Evolutionary conservation across 306 rosid genomes (phyloP), one percentile per base, ranked within the genome.

Genomic region (Carpinus viminea): DNA sequence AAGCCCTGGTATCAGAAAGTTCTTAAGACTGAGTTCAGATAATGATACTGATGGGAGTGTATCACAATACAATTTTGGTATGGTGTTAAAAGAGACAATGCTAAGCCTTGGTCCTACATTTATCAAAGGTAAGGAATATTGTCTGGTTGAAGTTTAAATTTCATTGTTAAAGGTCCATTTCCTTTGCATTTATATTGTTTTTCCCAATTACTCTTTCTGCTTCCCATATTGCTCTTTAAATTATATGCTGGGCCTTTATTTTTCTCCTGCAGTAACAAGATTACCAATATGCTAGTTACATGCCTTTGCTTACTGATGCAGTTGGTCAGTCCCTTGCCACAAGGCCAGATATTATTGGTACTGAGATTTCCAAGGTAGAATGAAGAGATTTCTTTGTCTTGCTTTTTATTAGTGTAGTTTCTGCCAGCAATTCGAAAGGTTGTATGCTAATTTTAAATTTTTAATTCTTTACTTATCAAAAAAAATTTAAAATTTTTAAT

Each of bases 271-370:
- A 86, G 81, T 88, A 80, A 65, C 79, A 84, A 74, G 72, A 76
- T 88, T 76, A 77, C 78, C 82, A 78, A 80, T 81, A 72, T 90
- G 77, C 84, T 87, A 84, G 87, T 88, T 83, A 87, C 87, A 81
- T 88, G 85, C 75, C 36, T 85, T 86, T 94, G 83, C 87, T 89
- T 88, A 84, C 76, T 87, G 84, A 82, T 91, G 97, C 97, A 94
- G 98, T 92, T 88, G 97, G 98, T 76, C 98, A 92, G 89, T 92
- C 97, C 75, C 95, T 94, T 85, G 89, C 98, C 74, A 94, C 98
- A 82, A 91, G 98, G 83, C 98, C 97, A 26, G 98, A 92, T 82
- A 92, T 94, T 78, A 94, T 92, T 83, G 98, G 98, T 70, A 83
- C 86, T 84, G 98, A 92, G 72, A 92, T 94, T 76, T 85, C 97